Conservation (phyloP, 225 moss, liverwort and hornwort species). For the Neckera pumila region DNA sequence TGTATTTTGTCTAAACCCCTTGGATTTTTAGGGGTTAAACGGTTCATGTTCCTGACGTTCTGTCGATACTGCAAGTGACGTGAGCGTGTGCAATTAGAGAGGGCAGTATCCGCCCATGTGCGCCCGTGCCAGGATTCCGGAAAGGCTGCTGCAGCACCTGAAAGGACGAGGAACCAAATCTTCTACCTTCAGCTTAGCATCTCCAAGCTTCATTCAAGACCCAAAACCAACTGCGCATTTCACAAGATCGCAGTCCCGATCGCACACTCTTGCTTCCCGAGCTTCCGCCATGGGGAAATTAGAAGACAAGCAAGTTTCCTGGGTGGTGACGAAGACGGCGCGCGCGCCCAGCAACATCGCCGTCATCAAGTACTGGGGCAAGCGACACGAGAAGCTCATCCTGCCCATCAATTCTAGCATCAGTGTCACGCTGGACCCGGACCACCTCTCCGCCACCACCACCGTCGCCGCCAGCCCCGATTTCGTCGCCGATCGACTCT, state of each 20-base stretch:
- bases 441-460: slow-evolving; percentile 79
- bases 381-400: slow-evolving; percentile 92
- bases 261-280: background rate
- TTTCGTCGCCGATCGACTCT: slow-evolving; percentile 73
- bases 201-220: background rate
- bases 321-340: slow-evolving; percentile 79
- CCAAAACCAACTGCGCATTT: background rate
- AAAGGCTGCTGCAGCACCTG: background rate
- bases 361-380: slow-evolving; percentile 99
- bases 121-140: background rate
- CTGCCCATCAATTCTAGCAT: slow-evolving; percentile 94
- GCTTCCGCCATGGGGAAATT: background rate
- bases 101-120: background rate
- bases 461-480: slow-evolving; percentile 86
- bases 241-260: background rate
- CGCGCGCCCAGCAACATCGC: slow-evolving; percentile 99
- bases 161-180: background rate
- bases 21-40: too few relatives aligned
- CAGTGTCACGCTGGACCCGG: slow-evolving; percentile 78
- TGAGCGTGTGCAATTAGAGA: background rate
- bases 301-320: background rate
- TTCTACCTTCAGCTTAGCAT: background rate
- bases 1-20: too few relatives aligned
- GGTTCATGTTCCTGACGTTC: background rate
- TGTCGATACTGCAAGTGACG: background rate